Percentiles rank a stretch among this genome's conserved stretches.
These are phyloP conservation scores for Wallacemonas sp. DNA, from an alignment of 208 protist species.

Conservation along the genomic window DNA sequence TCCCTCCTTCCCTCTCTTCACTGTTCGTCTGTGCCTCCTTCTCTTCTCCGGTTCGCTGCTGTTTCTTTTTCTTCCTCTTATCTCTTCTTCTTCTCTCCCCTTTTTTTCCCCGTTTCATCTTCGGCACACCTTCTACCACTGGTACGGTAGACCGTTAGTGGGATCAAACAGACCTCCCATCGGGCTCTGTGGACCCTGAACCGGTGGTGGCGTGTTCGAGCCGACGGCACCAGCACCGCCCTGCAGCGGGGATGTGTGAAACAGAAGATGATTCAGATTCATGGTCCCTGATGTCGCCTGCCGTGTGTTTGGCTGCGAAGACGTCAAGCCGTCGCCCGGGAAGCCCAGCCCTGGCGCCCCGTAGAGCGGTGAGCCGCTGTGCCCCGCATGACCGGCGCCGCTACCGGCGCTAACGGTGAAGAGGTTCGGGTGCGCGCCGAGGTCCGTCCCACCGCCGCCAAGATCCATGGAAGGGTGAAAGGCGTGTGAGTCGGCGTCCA, in stretches of 20 bases:
- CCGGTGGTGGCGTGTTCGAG: conserved; percentile 2
- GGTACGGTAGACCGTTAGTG: not conserved
- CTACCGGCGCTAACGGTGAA: conserved; percentile 15
- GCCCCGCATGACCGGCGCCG: not conserved
- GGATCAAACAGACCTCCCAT: not conserved
- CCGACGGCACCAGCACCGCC: conserved; percentile 1
- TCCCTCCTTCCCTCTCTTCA: no score
- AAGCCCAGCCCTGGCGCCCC: not conserved
- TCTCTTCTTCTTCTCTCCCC: conserved; percentile 9
- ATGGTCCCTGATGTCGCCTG: not conserved
- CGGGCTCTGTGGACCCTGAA: not conserved
- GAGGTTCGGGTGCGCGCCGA: not conserved
- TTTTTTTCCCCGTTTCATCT: no score
- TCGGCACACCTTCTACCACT: not conserved
- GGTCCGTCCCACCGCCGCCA: not conserved
- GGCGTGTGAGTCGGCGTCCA: not conserved
- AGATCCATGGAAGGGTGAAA: not conserved
- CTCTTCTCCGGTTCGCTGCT: conserved; percentile 1
- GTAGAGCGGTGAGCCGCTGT: not conserved
- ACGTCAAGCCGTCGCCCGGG: not conserved
- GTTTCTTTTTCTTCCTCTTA: conserved; percentile 11
- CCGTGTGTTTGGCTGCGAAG: not conserved
- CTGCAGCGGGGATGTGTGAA: conserved; percentile 2
- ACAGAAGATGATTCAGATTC: not conserved
- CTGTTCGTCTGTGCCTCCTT: no score